Base-by-base conservation (phyloP, 2,329 filamentous ascomycete genomes). In the Dothideomycetidae sp. region DNA sequence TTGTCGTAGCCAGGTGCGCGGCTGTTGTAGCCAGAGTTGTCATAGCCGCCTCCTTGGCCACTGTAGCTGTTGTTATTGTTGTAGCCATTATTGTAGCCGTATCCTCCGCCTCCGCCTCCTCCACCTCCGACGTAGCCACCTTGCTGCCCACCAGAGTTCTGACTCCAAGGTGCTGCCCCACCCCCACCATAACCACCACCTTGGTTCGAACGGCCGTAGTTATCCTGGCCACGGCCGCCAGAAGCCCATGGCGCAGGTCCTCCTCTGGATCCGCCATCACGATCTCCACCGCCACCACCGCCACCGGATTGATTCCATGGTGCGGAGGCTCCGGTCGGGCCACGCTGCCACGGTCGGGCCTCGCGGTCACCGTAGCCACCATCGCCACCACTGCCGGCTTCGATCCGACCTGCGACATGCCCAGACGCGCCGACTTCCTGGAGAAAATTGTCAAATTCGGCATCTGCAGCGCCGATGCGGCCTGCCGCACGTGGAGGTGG, bases 381-480 rank as follows among this genome's bases (percentile, higher is more conserved):
- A 46, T 70, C 73, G 23, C 66, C 67, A 39, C 73, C 74, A 40
- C 83, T 81, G 10, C 81, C 83, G 45, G 79, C 83, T 62, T 93
- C 90, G 53, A 98, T 93, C 45, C 81, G 82, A 47, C 78, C 78
- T 26, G 79, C 62, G 31, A 70, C 66, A 32, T 64, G 71, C 37
- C 66, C 70, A 40, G 64, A 80, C 45, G 84, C 83, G 44, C 80
- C 84, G 49, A 96, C 74, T 68, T 96, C 90, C 73, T 92, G 81
- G 85, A 98, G 93, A 54, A 98, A 83, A 76, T 88, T 84, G 73
- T 96, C 86, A 63, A 93, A 90, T 61, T 98, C 90, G 47, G 78
- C 81, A 67, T 93, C 84, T 45, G 81, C 82, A 49, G 71, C 70
- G 44, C 78, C 81, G 54, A 85, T 73, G 45, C 56, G 28, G 29